Evolutionary conservation across 345 rosid genomes (phyloP).

Genomic region (Anastatica hierochuntica): DNA sequence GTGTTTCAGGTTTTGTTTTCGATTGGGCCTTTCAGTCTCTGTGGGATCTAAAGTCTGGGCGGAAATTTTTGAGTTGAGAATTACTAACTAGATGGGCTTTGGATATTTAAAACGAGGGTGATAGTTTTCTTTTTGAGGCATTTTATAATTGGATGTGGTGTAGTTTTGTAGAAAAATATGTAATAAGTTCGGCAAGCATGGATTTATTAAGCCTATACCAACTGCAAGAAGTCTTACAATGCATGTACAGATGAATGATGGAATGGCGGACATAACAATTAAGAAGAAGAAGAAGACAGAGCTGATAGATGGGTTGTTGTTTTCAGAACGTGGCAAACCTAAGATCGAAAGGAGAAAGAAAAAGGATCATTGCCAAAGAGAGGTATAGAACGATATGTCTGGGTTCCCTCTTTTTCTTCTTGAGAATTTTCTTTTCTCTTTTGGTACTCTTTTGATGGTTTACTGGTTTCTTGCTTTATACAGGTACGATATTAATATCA

Average conservation of each 20-base stretch:
- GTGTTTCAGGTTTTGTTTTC: not conserved
- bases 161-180: conserved; percentile 72
- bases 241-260: conserved; percentile 94
- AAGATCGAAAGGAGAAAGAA: conserved; percentile 88
- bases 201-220: conserved; percentile 62
- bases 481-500: conserved; percentile 86
- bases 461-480: conserved; percentile 9
- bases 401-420: too few relatives aligned
- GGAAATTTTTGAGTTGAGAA: not conserved
- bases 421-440: not conserved
- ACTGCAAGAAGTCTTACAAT: conserved; percentile 74
- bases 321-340: conserved; percentile 67
- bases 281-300: conserved; percentile 98
- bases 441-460: not conserved
- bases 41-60: not conserved
- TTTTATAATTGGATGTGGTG: conserved; percentile 1
- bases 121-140: not conserved
- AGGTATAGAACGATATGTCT: too few relatives aligned
- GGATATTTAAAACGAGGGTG: not conserved
- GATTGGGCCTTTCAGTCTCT: not conserved
- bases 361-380: conserved; percentile 95
- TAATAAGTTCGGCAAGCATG: conserved; percentile 92
- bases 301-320: conserved; percentile 63
- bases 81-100: not conserved
- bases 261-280: conserved; percentile 86